Evolutionary conservation across 2,329 filamentous ascomycete genomes (phyloP), one percentile per base, ranked within the genome.

Genomic region (Exophiala calicioides): DNA sequence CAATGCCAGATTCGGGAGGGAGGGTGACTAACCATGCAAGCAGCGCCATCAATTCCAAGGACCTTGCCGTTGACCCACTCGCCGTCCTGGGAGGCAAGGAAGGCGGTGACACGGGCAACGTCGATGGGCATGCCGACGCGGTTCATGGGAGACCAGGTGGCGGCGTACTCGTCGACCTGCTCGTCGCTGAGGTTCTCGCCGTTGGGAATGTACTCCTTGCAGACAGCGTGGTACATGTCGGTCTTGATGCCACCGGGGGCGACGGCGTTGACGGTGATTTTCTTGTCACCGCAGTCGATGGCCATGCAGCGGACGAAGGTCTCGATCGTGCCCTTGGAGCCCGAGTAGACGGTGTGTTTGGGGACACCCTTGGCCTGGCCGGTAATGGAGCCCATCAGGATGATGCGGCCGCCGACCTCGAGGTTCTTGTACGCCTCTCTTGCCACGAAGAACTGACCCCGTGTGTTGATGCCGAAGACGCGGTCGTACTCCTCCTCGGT

Each of bases 371-470:
- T 78, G 47, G 68, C 85, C 72, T 85, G 67, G 64, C 84, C 68
- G 0, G 84, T 84, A 65, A 88, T 88, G 48, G 79, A 84, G 33
- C 55, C 56, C 81, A 86, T 89, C 56, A 90, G 74, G 66, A 90
- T 84, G 58, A 90, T 78, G 34, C 86, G 77, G 23, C 86, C 86
- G 47, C 85, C 82, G 33, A 79, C 73, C 62, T 83, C 76, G 55
- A 87, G 77, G 69, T 87, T 73, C 70, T 84, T 84, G 68, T 85
- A 85, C 5, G 80, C 86, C 47, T 86, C 81, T 70, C 88, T 84
- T 15, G 84, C 85, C 41, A 89, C 84, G 66, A 89, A 88, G 74
- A 88, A 88, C 68, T 88, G 83, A 35, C 82, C 83, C 6, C 81
- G 73, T 5, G 82, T 78, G 68, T 86, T 86, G 64, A 86, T 68